Evolutionary conservation across 768 basidiomycete species (phyloP), one percentile per base, ranked within the genome.

Genomic region (Podaxis sp.): DNA sequence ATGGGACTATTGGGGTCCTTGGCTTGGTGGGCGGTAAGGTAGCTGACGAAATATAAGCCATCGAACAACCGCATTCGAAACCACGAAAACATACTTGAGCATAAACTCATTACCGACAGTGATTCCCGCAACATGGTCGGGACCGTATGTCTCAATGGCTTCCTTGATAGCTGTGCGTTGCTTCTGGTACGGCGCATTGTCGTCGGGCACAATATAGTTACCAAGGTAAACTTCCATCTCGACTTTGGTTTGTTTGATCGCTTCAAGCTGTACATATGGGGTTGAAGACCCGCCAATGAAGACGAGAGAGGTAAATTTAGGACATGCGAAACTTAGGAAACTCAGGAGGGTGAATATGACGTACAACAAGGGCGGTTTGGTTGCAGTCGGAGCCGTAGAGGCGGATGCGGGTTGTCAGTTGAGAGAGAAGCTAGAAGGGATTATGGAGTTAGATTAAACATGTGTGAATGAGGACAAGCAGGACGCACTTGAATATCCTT

Each of bases 91-190:
- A 28, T 61, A 88, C 86, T 93, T 85, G 63, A 94, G 82, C 72
- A 93, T 91, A 69, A 85, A 93, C 73, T 96, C 94, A 69, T 97
- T 96, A 18, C 96, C 95, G 47, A 97, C 94, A 9, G 89, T 94
- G 28, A 97, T 68, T 14, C 96, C 96, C 0, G 74, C 77, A 62
- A 98, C 81, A 67, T 94, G 74, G 61, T 84, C 83, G 1, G 82
- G 78, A 42, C 95, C 95, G 70, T 89, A 98, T 2, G 82, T 87
- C 70, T 87, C 72, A 59, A 98, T 74, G 2, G 89, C 94, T 1
- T 78, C 72, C 65, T 85, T 76, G 62, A 94, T 82, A 18, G 75
- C 74, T 61, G 82, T 79, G 28, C 82, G 82, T 72, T 99, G 96
- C 53, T 88, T 79, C 1, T 71, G 61, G 70, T 94, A 97, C 3